These are phyloP conservation scores for Penicillium oxalicum DNA, from an alignment of 2,329 filamentous ascomycete genomes.

Conservation along the genomic window DNA sequence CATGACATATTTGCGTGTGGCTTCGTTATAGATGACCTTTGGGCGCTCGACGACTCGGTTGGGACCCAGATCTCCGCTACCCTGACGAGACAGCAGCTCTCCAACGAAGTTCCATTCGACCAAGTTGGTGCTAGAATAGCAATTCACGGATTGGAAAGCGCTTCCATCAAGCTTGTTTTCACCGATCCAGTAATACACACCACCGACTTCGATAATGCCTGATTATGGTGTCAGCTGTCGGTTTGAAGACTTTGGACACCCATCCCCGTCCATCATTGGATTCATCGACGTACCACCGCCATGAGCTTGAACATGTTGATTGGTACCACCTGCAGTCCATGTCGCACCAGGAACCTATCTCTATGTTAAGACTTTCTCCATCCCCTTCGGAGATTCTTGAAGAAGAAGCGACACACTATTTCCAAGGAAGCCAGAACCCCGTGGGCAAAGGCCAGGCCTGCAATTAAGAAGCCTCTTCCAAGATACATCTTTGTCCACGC, in stretches of 20 bases:
- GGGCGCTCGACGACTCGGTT: conserved; percentile 60
- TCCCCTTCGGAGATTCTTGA: background rate
- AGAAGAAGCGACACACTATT: background rate
- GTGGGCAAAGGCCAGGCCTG: background rate
- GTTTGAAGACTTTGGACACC: too few species aligned
- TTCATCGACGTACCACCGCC: background rate
- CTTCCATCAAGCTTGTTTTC: conserved; percentile 63
- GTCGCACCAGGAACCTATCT: background rate
- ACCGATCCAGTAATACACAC: conserved; percentile 61
- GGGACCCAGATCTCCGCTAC: conserved; percentile 54
- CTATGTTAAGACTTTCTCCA: background rate
- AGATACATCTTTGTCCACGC: background rate
- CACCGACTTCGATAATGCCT: conserved; percentile 49
- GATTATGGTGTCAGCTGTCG: background rate
- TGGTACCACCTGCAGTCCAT: conserved; percentile 1
- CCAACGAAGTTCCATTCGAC: conserved; percentile 60
- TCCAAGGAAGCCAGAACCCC: background rate
- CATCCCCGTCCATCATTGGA: background rate
- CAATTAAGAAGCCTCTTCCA: background rate
- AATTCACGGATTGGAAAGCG: conserved; percentile 60
- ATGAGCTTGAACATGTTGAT: conserved; percentile 1
- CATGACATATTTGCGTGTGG: conserved; percentile 60
- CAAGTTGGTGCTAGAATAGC: conserved; percentile 59
- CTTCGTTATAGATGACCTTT: conserved; percentile 62
- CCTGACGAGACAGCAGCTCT: conserved; percentile 51